Evolutionary conservation across 1,139 yeast genomes (phyloP), one percentile per base, ranked within the genome.

Genomic region (Pichia sorboxylosa): DNA sequence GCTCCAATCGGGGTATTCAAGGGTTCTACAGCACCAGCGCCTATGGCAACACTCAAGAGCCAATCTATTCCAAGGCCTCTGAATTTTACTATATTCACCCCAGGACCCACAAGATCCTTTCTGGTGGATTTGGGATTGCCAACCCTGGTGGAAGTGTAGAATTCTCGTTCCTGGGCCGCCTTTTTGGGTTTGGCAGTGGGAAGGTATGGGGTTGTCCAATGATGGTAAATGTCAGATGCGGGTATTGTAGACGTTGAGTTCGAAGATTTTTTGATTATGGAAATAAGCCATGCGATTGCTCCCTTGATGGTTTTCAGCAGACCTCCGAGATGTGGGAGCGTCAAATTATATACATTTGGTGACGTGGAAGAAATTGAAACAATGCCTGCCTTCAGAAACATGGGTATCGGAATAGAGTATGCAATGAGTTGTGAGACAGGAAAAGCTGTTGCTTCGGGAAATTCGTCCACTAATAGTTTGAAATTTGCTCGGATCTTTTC

Each of bases 1-100:
- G 74, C 55, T 0, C 87, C 87, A 2, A 72, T 77, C 0, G 84
- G 82, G 0, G 87, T 76, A 28, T 63, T 61, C 45, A 75, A 75
- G 6, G 74, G 75, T 45, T 79, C 90, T 3, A 73, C 52, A 27
- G 68, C 58, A 0, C 92, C 92, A n/a, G 71, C 63, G 0, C 92
- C 92, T 35, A 70, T 60, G 29, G 76, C 66, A 41, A 74, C 78
- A 17, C 78, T 76, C 29, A 81, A 48, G 1, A 69, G 57, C 85
- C 85, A 80, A 32, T 64, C 60, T 23, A 80, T 19, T 2, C 40
- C 40, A 4, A 36, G 24, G 6, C 40, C 37, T 17, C 40, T 16
- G 15, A 36, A 36, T 19, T 32, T 34, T 3, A 34, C 35, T 10
- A 36, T 36, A 14, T 36, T 36, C 6, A 36, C 22, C 9, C 39